Conservation (phyloP, 768 basidiomycete species). For the Dentipellis fragilis region DNA sequence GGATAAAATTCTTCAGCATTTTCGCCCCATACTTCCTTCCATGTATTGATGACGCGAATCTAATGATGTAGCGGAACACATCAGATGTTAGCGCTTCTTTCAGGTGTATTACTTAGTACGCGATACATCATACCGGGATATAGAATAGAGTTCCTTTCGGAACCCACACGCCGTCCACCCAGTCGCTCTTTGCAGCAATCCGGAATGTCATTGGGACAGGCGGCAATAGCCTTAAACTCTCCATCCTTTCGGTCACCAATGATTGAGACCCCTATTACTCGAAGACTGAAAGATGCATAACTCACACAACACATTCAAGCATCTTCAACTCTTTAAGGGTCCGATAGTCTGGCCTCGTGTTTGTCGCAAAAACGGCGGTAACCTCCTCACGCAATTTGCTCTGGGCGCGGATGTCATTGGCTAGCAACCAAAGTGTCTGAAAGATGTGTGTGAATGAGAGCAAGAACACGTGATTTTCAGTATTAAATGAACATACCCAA, state of each 20-base stretch:
- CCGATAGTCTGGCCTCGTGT: conserved; percentile 12
- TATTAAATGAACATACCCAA: conserved; percentile 18
- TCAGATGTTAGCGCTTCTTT: too few relatives aligned
- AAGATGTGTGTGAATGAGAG: background rate
- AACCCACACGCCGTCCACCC: conserved; percentile 30
- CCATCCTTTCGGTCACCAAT: conserved; percentile 6
- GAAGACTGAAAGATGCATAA: background rate
- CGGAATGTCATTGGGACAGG: conserved; percentile 16
- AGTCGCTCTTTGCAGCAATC: conserved; percentile 5
- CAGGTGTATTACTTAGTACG: background rate
- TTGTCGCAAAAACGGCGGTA: conserved; percentile 10
- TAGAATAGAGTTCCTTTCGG: conserved; percentile 34
- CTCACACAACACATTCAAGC: conserved; percentile 15
- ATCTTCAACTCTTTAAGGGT: conserved; percentile 9
- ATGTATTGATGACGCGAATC: conserved; percentile 43
- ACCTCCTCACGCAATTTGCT: conserved; percentile 25
- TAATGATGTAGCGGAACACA: conserved; percentile 8
- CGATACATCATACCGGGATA: conserved; percentile 21
- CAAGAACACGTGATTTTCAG: background rate
- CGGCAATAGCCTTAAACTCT: conserved; percentile 13
- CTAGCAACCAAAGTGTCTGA: conserved; percentile 18
- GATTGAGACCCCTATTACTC: background rate
- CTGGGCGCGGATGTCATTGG: conserved; percentile 23
- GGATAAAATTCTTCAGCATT: conserved; percentile 44
- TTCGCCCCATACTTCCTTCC: conserved; percentile 38